Conservation (phyloP, 177 flowering plant species). For the Tripterygium wilfordii region DNA sequence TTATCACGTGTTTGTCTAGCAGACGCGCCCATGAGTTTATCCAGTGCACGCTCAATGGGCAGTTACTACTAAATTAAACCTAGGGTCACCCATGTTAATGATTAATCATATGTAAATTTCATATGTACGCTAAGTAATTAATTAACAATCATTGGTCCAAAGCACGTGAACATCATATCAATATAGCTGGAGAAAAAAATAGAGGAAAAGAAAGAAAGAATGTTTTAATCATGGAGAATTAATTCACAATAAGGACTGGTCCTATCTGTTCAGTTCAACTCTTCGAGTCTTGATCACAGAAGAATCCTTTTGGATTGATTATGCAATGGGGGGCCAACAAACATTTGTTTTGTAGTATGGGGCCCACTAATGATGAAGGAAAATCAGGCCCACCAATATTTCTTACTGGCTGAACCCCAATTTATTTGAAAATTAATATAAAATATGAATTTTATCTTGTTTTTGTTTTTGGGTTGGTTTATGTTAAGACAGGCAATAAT, state of each 20-base stretch:
- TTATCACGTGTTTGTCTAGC: no score
- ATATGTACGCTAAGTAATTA: no score
- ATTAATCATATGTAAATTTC: no score
- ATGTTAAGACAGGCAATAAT: slow-evolving; percentile 14
- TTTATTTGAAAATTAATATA: not conserved
- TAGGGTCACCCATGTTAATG: no score
- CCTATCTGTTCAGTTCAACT: slow-evolving; percentile 21
- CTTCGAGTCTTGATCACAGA: slow-evolving; percentile 17
- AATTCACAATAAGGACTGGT: no score
- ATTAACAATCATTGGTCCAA: no score
- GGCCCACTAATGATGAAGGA: slow-evolving; percentile 21
- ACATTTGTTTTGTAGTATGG: slow-evolving; percentile 6
- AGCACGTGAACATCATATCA: slow-evolving; percentile 16
- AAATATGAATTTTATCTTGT: slow-evolving; percentile 5
- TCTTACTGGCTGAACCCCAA: not conserved
- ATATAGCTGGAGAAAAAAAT: not conserved
- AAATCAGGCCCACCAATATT: slow-evolving; percentile 10
- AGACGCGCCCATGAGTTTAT: no score
- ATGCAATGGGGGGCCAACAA: slow-evolving; percentile 7
- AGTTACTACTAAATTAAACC: no score
- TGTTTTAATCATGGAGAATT: slow-evolving; percentile 2
- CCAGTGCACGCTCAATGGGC: no score
- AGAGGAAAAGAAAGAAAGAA: not conserved
- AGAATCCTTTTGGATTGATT: slow-evolving; percentile 13
- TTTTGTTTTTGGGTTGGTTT: slow-evolving; percentile 5